Conservation (phyloP, 805 yeast species). For the Cyberlindnera mississippiensis region DNA sequence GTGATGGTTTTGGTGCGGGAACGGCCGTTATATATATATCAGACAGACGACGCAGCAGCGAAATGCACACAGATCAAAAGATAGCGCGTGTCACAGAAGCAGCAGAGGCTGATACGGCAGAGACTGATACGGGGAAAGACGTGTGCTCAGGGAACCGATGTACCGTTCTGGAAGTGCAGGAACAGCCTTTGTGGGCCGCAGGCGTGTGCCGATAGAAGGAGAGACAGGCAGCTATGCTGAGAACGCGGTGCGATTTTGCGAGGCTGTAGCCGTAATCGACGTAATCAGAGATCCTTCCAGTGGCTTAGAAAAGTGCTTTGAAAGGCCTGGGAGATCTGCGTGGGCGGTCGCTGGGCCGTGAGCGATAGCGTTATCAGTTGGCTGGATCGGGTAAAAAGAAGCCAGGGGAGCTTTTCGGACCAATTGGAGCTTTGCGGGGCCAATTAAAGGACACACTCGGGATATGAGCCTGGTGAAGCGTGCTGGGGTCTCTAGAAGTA, state of each 20-base stretch:
- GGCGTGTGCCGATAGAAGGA: too few species aligned
- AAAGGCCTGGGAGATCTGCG: background rate
- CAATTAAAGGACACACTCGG: background rate
- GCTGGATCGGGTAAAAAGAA: slow-evolving; percentile 1
- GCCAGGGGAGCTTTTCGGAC: background rate
- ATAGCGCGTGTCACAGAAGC: background rate
- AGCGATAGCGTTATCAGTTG: background rate
- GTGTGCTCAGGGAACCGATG: too few species aligned
- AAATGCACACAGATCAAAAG: background rate
- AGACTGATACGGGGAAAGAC: too few species aligned
- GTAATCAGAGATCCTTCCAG: background rate
- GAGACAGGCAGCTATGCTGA: too few species aligned
- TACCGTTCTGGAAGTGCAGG: background rate
- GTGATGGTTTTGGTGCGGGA: background rate
- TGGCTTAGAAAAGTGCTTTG: background rate
- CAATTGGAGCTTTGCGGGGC: too few species aligned
- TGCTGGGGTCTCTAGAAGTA: too few species aligned
- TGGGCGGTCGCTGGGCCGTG: background rate
- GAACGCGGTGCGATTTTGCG: too few species aligned
- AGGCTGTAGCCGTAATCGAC: too few species aligned
- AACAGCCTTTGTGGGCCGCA: background rate
- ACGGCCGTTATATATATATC: background rate
- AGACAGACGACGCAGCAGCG: background rate
- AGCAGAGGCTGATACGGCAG: too few species aligned
- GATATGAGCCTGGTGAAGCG: too few species aligned